Evolutionary conservation across 2,329 filamentous ascomycete genomes (phyloP).

Genomic region (Colletotrichum costaricense): DNA sequence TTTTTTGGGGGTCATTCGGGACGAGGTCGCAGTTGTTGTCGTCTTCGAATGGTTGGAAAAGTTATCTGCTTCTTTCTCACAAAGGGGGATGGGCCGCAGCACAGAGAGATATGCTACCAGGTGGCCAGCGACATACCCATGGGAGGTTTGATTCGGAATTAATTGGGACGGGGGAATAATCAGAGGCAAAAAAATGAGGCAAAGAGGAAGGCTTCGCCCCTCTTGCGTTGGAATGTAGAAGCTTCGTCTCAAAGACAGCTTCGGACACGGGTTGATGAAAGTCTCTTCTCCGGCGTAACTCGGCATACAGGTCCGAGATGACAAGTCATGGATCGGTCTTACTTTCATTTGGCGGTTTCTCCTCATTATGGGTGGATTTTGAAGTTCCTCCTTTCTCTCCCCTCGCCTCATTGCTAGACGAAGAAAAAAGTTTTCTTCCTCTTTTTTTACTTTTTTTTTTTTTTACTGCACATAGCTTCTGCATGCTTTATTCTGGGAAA

Average conservation of each 20-base stretch:
- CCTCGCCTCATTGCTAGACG: conserved; percentile 28
- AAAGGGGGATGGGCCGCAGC: background rate
- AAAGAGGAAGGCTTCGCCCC: background rate
- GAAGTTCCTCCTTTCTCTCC: background rate
- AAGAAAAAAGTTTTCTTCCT: conserved; percentile 35
- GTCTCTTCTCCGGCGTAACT: conserved; percentile 25
- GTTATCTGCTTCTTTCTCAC: conserved; percentile 27
- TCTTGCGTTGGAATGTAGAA: background rate
- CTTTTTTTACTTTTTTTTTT: background rate
- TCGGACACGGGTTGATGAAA: conserved; percentile 11
- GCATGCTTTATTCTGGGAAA: conserved; percentile 27
- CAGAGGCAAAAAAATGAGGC: background rate
- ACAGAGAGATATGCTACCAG: conserved; percentile 1
- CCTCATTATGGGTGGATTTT: background rate
- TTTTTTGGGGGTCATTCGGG: conserved; percentile 21
- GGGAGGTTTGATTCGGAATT: conserved; percentile 6
- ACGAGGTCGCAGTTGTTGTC: conserved; percentile 1
- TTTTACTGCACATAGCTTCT: conserved; percentile 26
- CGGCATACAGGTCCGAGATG: conserved; percentile 12
- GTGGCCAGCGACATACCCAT: background rate
- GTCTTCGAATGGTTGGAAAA: conserved; percentile 31
- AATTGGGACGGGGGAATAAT: conserved; percentile 15
- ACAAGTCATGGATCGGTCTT: background rate
- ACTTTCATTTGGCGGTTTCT: background rate
- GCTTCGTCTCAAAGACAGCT: background rate